Conservation (phyloP, 805 yeast species). For the Pichia sporocuriosa region DNA sequence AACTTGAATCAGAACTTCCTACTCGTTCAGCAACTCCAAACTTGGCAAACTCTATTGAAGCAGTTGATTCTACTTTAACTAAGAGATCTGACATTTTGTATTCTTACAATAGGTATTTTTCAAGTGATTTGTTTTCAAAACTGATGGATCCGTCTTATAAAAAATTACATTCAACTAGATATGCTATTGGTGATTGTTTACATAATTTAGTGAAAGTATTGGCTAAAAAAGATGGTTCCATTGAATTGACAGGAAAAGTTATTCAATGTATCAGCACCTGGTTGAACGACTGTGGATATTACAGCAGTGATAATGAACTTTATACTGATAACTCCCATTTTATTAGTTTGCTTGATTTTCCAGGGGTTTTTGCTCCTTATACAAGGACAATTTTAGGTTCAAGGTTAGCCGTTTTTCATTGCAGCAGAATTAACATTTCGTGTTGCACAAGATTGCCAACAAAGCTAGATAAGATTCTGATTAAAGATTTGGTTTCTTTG, state of each 20-base stretch:
- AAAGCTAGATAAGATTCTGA: constrained; percentile 50
- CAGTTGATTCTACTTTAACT: constrained; percentile 35
- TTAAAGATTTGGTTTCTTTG: constrained; percentile 58
- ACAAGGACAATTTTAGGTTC: constrained; percentile 77
- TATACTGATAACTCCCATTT: constrained; percentile 33
- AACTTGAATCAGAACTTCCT: constrained; percentile 26
- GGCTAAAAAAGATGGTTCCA: constrained; percentile 50
- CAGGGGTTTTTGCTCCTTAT: constrained; percentile 57
- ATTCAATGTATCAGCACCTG: constrained; percentile 64
- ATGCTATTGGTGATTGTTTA: constrained; percentile 44
- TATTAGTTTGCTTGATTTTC: constrained; percentile 46
- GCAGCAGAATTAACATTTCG: constrained; percentile 63
- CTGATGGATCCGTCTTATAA: constrained; percentile 36
- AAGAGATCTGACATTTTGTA: constrained; percentile 23
- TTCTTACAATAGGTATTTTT: constrained; percentile 27
- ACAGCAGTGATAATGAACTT: constrained; percentile 23
- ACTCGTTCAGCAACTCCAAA: constrained; percentile 26
- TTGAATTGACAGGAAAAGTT: constrained; percentile 53
- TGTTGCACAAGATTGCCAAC: constrained; percentile 70
- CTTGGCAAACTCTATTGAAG: constrained; percentile 35
- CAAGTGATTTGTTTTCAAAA: constrained; percentile 19
- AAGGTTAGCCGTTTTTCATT: constrained; percentile 66
- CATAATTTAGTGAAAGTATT: constrained; percentile 51
- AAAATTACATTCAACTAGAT: constrained; percentile 54
- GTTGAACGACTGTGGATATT: constrained; percentile 32